Base-by-base conservation (phyloP, 2,329 filamentous ascomycete genomes). In the Diplocarpon rosae region DNA sequence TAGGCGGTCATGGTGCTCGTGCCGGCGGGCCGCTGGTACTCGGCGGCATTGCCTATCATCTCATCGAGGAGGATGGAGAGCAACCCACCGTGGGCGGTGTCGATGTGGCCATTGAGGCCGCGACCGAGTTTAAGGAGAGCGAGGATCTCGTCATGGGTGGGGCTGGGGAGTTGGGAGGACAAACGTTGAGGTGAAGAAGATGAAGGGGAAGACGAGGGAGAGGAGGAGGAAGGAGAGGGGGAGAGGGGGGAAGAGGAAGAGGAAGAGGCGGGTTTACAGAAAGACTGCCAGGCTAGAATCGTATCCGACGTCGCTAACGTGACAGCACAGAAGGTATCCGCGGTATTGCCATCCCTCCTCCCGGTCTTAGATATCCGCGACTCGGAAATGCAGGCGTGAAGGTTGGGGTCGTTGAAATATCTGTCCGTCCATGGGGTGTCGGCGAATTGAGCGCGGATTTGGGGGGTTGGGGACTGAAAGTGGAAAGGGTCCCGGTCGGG, bases 41-140 rank as follows among this genome's bases (percentile, higher is more conserved):
- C 50, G 2, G 42, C 45, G 5, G 45, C 46, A 28, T 32, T 48
- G 0, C 55, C 55, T 55, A 74, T 69, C 8, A 66, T 62, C 55
- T 82, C 77, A 55, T 83, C 78, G 9, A 82, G 55, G 13, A 82
- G 54, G 0, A 72, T 66, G 2, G 69, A 69, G 2, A 75, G 66
- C 32, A 81, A 69, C 1, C 78, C 78, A 16, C 78, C 78, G 56
- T 83, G 78, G n/a, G 66, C 63, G 2, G 75, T 66, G 9, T 66
- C 62, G 2, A 70, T 60, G 54, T 74, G 72, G 1, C 78, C 77
- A 51, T 75, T 74, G 30, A 81, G 50, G 12, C 69, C 70, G 8
- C 64, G 53, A 2, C 73, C 76, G 1, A 80, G 60, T 10, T 59
- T 50, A 5, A 57, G 9, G 11, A 59, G 28, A 1, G 37, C 31